Evolutionary conservation across 495 filamentous ascomycete species (phyloP).

Genomic region (Penicillium lagena): DNA sequence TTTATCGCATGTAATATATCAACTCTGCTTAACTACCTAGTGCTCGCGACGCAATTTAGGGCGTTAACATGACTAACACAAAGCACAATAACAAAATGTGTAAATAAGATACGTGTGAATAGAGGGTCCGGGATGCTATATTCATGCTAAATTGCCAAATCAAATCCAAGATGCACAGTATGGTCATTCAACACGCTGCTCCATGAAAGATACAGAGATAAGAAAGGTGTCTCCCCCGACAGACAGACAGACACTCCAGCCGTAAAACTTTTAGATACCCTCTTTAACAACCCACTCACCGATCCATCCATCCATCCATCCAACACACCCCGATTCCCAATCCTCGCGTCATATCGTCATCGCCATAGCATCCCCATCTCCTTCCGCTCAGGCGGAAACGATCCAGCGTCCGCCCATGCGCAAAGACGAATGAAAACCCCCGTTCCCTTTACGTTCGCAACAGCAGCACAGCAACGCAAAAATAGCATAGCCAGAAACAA

Average conservation of each 20-base stretch:
- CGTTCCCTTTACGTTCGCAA: slow-evolving; percentile 6
- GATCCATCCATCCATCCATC: neutral
- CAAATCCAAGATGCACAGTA: neutral
- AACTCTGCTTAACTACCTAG: no score
- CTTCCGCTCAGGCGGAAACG: slow-evolving; percentile 25
- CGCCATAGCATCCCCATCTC: neutral
- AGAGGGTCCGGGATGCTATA: no score
- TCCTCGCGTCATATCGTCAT: no score
- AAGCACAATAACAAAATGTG: no score
- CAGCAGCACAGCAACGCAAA: no score
- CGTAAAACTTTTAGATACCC: slow-evolving; percentile 4
- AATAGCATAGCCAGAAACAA: slow-evolving; percentile 13
- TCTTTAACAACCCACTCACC: neutral
- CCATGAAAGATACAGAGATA: neutral
- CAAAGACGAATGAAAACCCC: slow-evolving; percentile 13
- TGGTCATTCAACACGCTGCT: neutral
- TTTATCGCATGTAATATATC: no score
- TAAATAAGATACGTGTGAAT: no score
- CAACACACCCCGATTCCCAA: no score
- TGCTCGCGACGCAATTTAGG: no score
- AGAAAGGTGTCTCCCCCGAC: neutral
- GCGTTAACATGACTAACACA: no score
- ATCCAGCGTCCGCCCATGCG: slow-evolving; percentile 41
- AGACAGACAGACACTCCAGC: neutral
- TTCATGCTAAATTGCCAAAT: no score